phyloP scores from a whole-genome alignment of 2,329 filamentous ascomycete genomes.

The Pestalotiopsis fici region DNA sequence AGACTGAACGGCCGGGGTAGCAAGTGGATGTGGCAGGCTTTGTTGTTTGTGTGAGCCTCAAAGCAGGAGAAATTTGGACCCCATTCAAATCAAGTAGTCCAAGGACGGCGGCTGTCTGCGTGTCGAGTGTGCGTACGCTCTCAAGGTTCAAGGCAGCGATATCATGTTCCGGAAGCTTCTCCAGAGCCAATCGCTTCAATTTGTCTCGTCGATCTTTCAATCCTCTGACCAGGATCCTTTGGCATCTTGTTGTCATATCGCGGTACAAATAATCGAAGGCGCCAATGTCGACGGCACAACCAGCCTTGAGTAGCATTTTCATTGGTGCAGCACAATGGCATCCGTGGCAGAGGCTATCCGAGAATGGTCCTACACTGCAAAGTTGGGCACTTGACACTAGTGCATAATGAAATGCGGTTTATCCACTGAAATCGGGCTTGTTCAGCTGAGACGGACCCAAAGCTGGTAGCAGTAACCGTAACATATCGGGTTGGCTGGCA shows the following conservation, averaged over 20 bases:
- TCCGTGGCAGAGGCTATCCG: neutral
- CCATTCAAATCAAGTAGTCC: neutral
- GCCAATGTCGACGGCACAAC: neutral
- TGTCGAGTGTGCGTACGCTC: neutral
- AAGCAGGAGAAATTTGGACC: neutral
- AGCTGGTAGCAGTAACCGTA: too few species aligned
- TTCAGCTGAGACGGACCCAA: neutral
- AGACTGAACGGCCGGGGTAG: neutral
- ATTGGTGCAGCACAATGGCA: neutral
- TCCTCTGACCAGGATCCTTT: neutral
- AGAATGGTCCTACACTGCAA: too few species aligned
- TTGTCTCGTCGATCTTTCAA: neutral
- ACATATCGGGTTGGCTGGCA: neutral
- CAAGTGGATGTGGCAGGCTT: neutral
- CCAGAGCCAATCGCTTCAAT: neutral
- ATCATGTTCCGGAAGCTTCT: neutral
- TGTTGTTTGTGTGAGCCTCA: neutral
- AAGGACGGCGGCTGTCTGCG: neutral
- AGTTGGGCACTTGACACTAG: too few species aligned
- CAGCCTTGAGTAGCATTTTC: neutral
- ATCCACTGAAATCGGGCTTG: neutral
- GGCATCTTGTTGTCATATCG: neutral
- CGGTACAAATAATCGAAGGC: too few species aligned
- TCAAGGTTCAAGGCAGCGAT: neutral
- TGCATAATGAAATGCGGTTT: neutral